phyloP scores from a whole-genome alignment of 495 filamentous ascomycete genomes.

The Penicillium lividum region DNA sequence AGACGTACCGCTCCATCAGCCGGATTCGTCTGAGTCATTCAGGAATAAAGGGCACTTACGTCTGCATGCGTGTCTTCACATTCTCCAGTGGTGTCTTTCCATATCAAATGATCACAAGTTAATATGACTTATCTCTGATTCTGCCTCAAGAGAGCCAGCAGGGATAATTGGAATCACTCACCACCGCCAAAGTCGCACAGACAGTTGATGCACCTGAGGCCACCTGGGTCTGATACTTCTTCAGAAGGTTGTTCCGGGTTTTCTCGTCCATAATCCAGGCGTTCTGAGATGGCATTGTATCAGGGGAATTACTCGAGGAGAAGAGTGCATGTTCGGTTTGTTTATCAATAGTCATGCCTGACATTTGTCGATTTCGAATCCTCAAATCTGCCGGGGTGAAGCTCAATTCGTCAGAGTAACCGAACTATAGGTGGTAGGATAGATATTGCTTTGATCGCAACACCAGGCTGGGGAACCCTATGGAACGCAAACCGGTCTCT shows the following conservation, averaged over 20 bases:
- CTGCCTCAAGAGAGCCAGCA: neutral
- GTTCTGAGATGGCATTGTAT: constrained; percentile 38
- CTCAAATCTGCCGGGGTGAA: neutral
- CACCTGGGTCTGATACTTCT: constrained; percentile 50
- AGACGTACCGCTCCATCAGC: neutral
- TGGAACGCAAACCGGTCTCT: constrained; percentile 57
- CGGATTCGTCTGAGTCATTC: neutral
- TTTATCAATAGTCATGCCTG: constrained; percentile 48
- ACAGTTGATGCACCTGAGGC: constrained; percentile 46
- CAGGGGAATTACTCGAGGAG: constrained; percentile 25
- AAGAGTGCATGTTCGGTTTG: constrained; percentile 47
- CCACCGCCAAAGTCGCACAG: constrained; percentile 48
- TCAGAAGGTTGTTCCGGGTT: constrained; percentile 43
- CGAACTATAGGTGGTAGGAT: neutral
- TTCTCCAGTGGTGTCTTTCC: constrained; percentile 49
- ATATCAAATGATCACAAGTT: neutral
- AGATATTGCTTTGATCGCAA: neutral
- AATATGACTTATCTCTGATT: neutral
- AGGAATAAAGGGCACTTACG: constrained; percentile 29
- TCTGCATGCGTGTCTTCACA: constrained; percentile 54
- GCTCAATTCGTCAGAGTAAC: constrained; percentile 9
- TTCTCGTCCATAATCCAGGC: constrained; percentile 44
- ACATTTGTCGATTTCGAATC: constrained; percentile 32
- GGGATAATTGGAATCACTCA: constrained; percentile 25
- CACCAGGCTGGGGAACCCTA: constrained; percentile 50